Evolutionary conservation across 2,329 filamentous ascomycete species (phyloP).

Genomic region (Exophiala xenobiotica): DNA sequence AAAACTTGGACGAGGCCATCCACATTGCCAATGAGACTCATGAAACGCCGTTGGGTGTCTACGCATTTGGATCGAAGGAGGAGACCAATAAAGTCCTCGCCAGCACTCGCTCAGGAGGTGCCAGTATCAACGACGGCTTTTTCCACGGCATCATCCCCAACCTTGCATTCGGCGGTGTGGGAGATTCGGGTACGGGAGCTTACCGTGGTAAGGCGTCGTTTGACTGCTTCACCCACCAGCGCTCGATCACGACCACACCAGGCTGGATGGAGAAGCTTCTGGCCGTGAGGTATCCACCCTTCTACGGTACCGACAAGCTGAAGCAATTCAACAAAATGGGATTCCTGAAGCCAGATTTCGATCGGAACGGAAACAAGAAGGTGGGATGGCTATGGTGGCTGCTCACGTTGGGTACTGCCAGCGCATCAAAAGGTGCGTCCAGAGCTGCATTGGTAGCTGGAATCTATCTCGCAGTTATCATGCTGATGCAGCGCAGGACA

Average conservation of each 20-base stretch:
- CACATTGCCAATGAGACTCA: conserved; percentile 76
- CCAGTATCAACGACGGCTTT: conserved; percentile 58
- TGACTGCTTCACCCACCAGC: conserved; percentile 62
- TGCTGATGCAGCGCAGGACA: conserved; percentile 9
- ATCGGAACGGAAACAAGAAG: conserved; percentile 51
- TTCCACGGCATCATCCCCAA: conserved; percentile 70
- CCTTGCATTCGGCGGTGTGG: conserved; percentile 79
- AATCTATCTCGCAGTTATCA: conserved; percentile 9
- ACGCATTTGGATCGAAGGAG: conserved; percentile 76
- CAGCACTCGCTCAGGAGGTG: conserved; percentile 66
- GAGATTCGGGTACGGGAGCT: conserved; percentile 70
- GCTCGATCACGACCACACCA: conserved; percentile 59
- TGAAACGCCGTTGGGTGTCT: conserved; percentile 78
- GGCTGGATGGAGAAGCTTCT: conserved; percentile 60
- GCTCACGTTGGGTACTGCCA: conserved; percentile 28
- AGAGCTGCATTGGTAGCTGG: conserved; percentile 18
- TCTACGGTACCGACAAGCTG: conserved; percentile 51
- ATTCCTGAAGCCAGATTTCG: conserved; percentile 58
- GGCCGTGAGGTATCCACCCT: conserved; percentile 61
- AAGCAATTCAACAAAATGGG: conserved; percentile 52
- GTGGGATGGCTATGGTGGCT: conserved; percentile 26
- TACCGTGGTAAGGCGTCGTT: conserved; percentile 75
- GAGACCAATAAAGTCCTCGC: conserved; percentile 72
- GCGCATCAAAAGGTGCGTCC: conserved; percentile 15
- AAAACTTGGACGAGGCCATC: conserved; percentile 82